These are phyloP conservation scores for Cryptococcus sp. DNA, from an alignment of 1,284 basidiomycete species.

Conservation along the genomic window DNA sequence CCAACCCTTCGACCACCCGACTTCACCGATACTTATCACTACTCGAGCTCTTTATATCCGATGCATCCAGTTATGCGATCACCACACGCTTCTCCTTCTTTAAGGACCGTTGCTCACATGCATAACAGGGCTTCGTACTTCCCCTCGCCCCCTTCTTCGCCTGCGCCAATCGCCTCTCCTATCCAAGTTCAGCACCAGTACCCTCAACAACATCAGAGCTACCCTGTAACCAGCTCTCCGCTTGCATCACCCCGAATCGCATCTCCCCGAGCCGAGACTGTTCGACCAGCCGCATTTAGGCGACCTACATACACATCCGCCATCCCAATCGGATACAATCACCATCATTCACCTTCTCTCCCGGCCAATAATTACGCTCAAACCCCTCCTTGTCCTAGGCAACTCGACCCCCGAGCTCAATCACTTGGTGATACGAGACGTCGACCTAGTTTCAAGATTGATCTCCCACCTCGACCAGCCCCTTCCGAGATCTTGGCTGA, in stretches of 20 bases:
- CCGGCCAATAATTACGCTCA: too few relatives aligned
- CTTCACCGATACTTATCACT: too few relatives aligned
- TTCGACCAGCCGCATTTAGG: slow-evolving; percentile 3
- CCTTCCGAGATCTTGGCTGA: not conserved
- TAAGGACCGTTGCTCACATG: slow-evolving; percentile 9
- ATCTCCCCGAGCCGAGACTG: slow-evolving; percentile 1
- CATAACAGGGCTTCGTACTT: slow-evolving; percentile 7
- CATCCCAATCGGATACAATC: slow-evolving; percentile 5
- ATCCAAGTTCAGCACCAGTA: too few relatives aligned
- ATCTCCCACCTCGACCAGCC: slow-evolving; percentile 12
- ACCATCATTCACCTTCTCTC: slow-evolving; percentile 2
- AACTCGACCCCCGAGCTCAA: too few relatives aligned
- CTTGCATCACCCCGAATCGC: slow-evolving; percentile 2
- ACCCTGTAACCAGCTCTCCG: too few relatives aligned
- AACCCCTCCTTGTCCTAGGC: too few relatives aligned
- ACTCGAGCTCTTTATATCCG: too few relatives aligned
- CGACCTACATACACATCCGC: slow-evolving; percentile 1
- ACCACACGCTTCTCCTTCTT: slow-evolving; percentile 12
- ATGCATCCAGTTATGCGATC: slow-evolving; percentile 12
- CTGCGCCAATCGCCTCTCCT: too few relatives aligned
- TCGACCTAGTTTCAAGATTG: slow-evolving; percentile 19
- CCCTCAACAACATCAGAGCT: too few relatives aligned
- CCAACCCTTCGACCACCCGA: too few relatives aligned
- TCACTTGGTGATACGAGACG: not conserved
- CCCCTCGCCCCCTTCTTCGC: too few relatives aligned